Conservation (phyloP, 179 eudicot species). For the Silene noctiflora region DNA sequence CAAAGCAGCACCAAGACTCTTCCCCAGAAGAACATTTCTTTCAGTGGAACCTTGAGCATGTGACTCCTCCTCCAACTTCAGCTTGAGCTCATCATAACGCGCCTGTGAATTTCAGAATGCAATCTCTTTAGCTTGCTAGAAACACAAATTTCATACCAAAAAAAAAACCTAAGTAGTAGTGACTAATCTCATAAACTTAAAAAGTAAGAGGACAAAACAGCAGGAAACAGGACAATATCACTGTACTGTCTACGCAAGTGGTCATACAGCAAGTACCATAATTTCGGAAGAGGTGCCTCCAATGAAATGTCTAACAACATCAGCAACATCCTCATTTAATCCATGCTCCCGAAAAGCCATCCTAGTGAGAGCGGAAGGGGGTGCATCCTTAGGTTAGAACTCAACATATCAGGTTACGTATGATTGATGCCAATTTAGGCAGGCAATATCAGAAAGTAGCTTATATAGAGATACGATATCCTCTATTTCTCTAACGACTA, state of each 20-base stretch:
- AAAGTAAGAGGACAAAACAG: conserved; percentile 7
- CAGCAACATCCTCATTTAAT: conserved; percentile 53
- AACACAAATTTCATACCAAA: conserved; percentile 8
- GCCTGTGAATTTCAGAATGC: conserved; percentile 47
- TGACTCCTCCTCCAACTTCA: conserved; percentile 32
- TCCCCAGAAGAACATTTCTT: conserved; percentile 42
- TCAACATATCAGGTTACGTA: not conserved
- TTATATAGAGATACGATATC: conserved; percentile 6
- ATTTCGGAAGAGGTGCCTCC: conserved; percentile 67
- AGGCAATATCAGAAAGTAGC: not conserved
- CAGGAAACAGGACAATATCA: conserved; percentile 4
- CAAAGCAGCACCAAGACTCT: conserved; percentile 68
- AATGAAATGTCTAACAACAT: conserved; percentile 53
- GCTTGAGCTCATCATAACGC: conserved; percentile 56
- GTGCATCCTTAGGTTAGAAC: conserved; percentile 7
- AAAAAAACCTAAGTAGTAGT: not conserved
- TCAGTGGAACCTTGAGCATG: conserved; percentile 26
- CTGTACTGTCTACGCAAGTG: not conserved
- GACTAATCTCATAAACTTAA: conserved; percentile 5
- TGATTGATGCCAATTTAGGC: not conserved
- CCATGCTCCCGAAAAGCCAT: conserved; percentile 69
- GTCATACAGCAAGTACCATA: conserved; percentile 40
- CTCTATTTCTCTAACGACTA: conserved; percentile 9
- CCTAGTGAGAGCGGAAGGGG: conserved; percentile 35
- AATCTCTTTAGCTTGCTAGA: conserved; percentile 11